Conservation (phyloP, 768 basidiomycete species). For the Omphalotus guepiniiformis region DNA sequence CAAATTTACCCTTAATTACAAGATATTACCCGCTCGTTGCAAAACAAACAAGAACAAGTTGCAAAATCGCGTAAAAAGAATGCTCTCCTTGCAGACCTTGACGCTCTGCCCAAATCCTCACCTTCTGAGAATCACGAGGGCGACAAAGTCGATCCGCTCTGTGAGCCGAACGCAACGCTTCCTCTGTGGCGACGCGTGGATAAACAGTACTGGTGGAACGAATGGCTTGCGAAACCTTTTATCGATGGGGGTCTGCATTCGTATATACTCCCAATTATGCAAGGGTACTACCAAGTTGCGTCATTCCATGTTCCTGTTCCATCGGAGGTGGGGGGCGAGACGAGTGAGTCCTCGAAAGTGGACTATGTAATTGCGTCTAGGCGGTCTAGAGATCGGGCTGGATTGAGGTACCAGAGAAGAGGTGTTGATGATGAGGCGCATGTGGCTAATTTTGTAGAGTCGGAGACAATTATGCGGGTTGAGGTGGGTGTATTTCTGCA, state of each 20-base stretch:
- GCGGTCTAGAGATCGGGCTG: constrained; percentile 84
- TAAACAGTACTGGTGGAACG: constrained; percentile 95
- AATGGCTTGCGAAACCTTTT: constrained; percentile 79
- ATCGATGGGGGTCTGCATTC: constrained; percentile 86
- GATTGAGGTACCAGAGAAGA: constrained; percentile 89
- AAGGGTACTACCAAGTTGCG: constrained; percentile 83
- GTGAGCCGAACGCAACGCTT: constrained; percentile 71
- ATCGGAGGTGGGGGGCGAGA: constrained; percentile 33
- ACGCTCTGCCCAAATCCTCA: neutral
- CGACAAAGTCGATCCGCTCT: constrained; percentile 45
- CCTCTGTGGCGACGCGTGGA: constrained; percentile 93
- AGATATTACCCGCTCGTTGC: constrained; percentile 83
- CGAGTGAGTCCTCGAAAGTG: constrained; percentile 45
- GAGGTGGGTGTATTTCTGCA: constrained; percentile 45
- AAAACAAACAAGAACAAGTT: constrained; percentile 70
- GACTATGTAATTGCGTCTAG: constrained; percentile 85
- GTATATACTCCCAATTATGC: constrained; percentile 88
- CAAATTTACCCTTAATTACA: neutral
- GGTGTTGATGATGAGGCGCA: constrained; percentile 92
- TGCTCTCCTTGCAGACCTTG: constrained; percentile 53
- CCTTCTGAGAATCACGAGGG: constrained; percentile 13
- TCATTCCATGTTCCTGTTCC: constrained; percentile 60
- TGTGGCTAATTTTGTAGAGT: constrained; percentile 96
- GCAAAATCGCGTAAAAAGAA: constrained; percentile 55
- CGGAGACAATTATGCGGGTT: constrained; percentile 83